Base-by-base conservation (phyloP, 73 alveolate genomes). In the Tetrahymena thermophila region DNA sequence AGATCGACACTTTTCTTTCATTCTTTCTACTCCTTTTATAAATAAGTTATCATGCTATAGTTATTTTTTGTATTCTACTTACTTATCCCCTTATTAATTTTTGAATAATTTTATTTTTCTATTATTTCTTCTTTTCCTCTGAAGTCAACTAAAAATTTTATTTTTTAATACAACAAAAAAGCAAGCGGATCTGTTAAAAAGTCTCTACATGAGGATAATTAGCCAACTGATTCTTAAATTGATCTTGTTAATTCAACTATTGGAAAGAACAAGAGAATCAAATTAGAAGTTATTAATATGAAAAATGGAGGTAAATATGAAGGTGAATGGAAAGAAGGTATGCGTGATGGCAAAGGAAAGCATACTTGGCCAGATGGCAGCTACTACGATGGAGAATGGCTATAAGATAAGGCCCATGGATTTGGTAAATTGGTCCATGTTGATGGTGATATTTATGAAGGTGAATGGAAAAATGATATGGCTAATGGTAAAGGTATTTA, bases 331-430 rank as follows among this genome's bases (percentile, higher is more conserved):
- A 89, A 95, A 84, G 95, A 94, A 38, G 98, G 96, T 10, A 56
- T 83, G 96, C 56, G 98, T 34, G 97, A 97, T 84, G 98, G 98
- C 38, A 34, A 84, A 57, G 99, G 99, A 10, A 94, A 57, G 37
- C 94, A 97, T 35, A 96, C 83, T 40, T 97, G 98, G 98, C 97
- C 97, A 35, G 97, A 97, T 57, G 97, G 97, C 25, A 71, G 96
- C 37, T 44, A 58, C 85, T 98, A 98, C 85, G 98, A 96, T 31
- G 99, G 99, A n/a, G 93, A 94, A 83, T 98, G 99, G 99, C 94
- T 34, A 17, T 96, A 98, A 6, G 98, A 98, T 94, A 98, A 98
- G 94, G 98, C 98, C 44, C 95, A 97, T 97, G 99, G 99, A 37
- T 96, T 94, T 94, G 99, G 99, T 10, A 96, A 95, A 96, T 96